A percentile compares a stretch with the other conserved stretches of the same genome.
Conservation (phyloP, 2,329 filamentous ascomycete genomes). For the Colletotrichum paranaense region DNA sequence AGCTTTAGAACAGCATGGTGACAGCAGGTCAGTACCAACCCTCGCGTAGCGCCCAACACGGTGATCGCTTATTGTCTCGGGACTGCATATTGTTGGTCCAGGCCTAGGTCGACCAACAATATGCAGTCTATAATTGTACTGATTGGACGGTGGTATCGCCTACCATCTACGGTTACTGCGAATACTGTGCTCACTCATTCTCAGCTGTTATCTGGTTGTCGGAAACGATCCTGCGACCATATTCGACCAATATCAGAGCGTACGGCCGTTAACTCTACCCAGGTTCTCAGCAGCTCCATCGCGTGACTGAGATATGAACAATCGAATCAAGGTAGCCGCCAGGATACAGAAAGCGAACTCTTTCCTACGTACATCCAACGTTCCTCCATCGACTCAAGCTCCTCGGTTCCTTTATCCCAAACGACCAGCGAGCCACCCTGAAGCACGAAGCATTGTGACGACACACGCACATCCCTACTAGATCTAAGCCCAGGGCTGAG, state of each 20-base stretch:
- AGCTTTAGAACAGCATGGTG: not conserved
- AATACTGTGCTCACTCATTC: not conserved
- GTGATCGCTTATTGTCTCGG: not conserved
- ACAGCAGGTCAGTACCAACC: not conserved
- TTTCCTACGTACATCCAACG: not conserved
- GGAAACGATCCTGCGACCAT: not conserved
- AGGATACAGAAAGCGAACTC: not conserved
- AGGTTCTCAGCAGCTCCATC: not conserved
- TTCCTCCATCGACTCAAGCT: not conserved
- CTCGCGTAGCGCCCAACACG: not conserved
- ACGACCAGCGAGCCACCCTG: not conserved
- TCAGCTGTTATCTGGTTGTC: not conserved
- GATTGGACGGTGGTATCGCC: not conserved
- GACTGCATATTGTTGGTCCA: not conserved
- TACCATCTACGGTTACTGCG: not conserved
- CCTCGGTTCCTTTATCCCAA: not conserved
- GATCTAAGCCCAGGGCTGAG: not conserved
- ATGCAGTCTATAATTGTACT: not conserved
- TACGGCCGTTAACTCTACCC: not conserved
- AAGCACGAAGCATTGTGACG: not conserved
- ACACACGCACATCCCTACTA: not conserved
- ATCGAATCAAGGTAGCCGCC: not conserved
- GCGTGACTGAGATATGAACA: not conserved
- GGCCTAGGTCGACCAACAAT: not conserved
- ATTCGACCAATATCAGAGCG: not conserved